phyloP scores from a whole-genome alignment of 495 filamentous ascomycete species.

The Penicillium soppii region DNA sequence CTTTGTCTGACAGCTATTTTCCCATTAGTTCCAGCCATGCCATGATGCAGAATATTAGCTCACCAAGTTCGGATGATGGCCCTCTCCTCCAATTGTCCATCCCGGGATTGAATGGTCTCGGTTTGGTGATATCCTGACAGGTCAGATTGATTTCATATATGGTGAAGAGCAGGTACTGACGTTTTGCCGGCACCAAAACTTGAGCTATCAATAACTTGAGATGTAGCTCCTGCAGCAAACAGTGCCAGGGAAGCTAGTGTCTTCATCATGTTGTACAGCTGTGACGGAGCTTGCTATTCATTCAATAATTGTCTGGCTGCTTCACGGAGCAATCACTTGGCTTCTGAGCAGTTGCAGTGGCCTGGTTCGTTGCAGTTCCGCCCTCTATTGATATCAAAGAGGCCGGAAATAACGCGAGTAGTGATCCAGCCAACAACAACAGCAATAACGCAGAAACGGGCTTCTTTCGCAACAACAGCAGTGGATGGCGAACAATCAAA shows the following conservation, averaged over 20 bases:
- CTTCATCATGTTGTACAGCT: conserved; percentile 40
- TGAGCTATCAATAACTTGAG: conserved; percentile 62
- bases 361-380: conserved; percentile 23
- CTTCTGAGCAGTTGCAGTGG: conserved; percentile 2
- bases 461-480: conserved; percentile 44
- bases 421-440: conserved; percentile 51
- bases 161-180: conserved; percentile 37
- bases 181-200: conserved; percentile 75
- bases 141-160: conserved; percentile 21
- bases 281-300: conserved; percentile 1
- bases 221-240: conserved; percentile 55
- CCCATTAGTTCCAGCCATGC: not conserved
- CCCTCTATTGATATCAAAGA: conserved; percentile 38
- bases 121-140: conserved; percentile 55
- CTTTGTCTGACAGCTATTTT: conserved; percentile 74
- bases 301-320: not conserved
- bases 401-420: conserved; percentile 42
- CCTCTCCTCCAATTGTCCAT: conserved; percentile 70
- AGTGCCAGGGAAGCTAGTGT: conserved; percentile 39
- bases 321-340: conserved; percentile 6
- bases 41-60: conserved; percentile 4
- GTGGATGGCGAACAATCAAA: conserved; percentile 47
- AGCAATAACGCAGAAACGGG: conserved; percentile 48
- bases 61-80: conserved; percentile 64
- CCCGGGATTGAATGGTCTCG: conserved; percentile 52